Base-by-base conservation (phyloP, 768 basidiomycete genomes). In the Macrocybe gigantea region DNA sequence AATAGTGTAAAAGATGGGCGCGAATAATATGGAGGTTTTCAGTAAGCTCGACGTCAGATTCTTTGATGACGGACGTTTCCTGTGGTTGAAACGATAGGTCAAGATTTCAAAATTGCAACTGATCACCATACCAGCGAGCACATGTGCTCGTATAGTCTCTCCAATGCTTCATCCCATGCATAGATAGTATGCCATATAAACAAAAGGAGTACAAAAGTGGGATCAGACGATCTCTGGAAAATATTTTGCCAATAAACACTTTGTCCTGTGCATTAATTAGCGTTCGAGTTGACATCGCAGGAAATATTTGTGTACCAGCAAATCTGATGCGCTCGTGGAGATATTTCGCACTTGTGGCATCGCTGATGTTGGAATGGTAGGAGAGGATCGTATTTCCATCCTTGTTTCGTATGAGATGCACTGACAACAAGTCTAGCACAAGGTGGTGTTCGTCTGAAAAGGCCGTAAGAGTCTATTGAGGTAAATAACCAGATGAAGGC, bases 1-100 rank as follows among this genome's bases (percentile, higher is more conserved):
- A 67, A 51, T 78, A 75, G 51, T 78, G 73, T 11, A 79, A 63
- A 7, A 76, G 67, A 53, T 78, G 75, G 1, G 78, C 78, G 36
- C 76, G 76, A 48, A 80, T 63, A 49, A 75, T 63, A 51, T 79
- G 75, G 32, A 80, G 62, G 42, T 77, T 68, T n/a, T 66, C 69
- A 1, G 79, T 79, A 38, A 79, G 62, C 7, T 49, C 53, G 54
- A 74, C 70, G 13, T 70, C 63, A 30, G 64, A 64, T 10, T 64
- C 70, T n/a, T 47, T 41, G 14, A 77, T 69, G n/a, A 72, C 71
- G 12, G 56, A 55, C 13, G 71, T 63, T 67, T 80, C 78, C 75
- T 79, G 38, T 32, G 12, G 10, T 13, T 11, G 15, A 34, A 36
- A 36, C 8, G 37, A 29, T 41, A 6, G 35, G 42, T 33, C 42